Percentiles rank a stretch among this genome's conserved stretches.
These are phyloP conservation scores for Furcasterigmium furcatum DNA, from an alignment of 2,329 filamentous ascomycete genomes.

Conservation along the genomic window DNA sequence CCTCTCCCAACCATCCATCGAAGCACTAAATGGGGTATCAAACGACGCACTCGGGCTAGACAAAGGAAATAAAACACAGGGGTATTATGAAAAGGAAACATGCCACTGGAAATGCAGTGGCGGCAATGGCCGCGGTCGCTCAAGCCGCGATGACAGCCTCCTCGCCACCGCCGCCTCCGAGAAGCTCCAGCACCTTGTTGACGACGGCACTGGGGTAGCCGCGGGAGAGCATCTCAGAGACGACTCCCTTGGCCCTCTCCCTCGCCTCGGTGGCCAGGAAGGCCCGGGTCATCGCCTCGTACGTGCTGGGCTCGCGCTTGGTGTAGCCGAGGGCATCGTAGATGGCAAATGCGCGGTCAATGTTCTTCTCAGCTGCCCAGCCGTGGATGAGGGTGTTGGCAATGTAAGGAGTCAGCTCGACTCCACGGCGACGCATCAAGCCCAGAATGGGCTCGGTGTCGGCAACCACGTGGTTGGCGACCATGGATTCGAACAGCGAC, in stretches of 20 bases:
- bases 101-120: too few relatives aligned
- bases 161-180: conserved; percentile 56
- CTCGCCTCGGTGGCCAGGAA: conserved; percentile 83
- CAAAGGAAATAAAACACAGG: conserved; percentile 17
- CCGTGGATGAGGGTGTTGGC: conserved; percentile 97
- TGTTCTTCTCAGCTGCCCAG: conserved; percentile 83
- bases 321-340: conserved; percentile 75
- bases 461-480: conserved; percentile 83
- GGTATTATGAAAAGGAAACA: too few relatives aligned
- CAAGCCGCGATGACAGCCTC: conserved; percentile 24
- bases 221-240: conserved; percentile 84
- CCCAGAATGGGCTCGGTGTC: conserved; percentile 71
- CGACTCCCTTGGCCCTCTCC: conserved; percentile 70
- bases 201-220: conserved; percentile 91
- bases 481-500: conserved; percentile 94
- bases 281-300: conserved; percentile 96
- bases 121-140: too few relatives aligned
- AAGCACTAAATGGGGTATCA: conserved; percentile 23
- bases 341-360: conserved; percentile 72
- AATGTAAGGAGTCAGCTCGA: conserved; percentile 94
- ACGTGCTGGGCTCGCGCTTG: conserved; percentile 93
- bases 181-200: conserved; percentile 88
- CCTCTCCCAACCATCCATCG: conserved; percentile 9
- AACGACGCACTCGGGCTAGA: conserved; percentile 18
- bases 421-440: conserved; percentile 69